Conservation (phyloP, 202 grass and related monocot species). For the Zizania palustris region DNA sequence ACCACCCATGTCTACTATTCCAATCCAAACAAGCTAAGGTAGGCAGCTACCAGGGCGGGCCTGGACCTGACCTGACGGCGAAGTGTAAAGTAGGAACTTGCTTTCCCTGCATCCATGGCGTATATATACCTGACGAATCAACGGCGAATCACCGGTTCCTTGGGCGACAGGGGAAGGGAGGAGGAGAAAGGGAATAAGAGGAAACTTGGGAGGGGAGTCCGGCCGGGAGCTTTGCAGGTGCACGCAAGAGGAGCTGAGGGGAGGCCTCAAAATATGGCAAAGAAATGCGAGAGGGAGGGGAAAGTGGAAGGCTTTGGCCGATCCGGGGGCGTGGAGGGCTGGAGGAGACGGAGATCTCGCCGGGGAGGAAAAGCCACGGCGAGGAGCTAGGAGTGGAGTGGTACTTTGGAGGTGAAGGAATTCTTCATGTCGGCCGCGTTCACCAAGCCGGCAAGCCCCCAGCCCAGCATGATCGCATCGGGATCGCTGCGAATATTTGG, state of each 20-base stretch:
- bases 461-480: conserved; percentile 34
- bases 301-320: conserved; percentile 50
- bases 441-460: not conserved
- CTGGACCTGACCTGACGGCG: conserved; percentile 30
- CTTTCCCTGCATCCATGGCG: conserved; percentile 34
- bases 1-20: conserved; percentile 46
- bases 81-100: conserved; percentile 59
- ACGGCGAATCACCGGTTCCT: conserved; percentile 69
- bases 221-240: conserved; percentile 67
- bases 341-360: conserved; percentile 23
- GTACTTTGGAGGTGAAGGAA: conserved; percentile 57
- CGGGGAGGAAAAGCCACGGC: conserved; percentile 23
- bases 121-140: conserved; percentile 54
- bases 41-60: not conserved
- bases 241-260: conserved; percentile 73
- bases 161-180: conserved; percentile 50
- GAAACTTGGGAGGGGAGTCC: conserved; percentile 91
- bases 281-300: conserved; percentile 48
- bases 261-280: conserved; percentile 48
- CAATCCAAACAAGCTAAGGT: conserved; percentile 11
- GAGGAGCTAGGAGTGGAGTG: not conserved
- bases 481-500: conserved; percentile 50
- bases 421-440: conserved; percentile 51
- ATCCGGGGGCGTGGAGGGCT: not conserved
- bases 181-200: conserved; percentile 72